Base-by-base conservation (phyloP, 768 basidiomycete species). In the Psilocybe sp. region DNA sequence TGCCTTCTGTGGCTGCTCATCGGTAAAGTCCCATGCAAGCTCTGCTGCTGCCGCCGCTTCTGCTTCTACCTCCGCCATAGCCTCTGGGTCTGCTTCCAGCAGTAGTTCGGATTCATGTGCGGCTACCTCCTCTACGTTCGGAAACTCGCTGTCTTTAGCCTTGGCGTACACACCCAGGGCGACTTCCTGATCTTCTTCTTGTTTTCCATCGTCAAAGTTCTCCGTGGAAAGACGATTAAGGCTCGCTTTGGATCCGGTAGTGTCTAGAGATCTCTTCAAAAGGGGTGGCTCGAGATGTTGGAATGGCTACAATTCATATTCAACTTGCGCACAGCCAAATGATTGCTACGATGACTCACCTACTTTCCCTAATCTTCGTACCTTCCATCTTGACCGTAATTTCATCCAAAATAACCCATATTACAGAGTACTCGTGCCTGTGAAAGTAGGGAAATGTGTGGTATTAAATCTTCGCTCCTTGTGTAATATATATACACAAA, bases 381-480 rank as follows among this genome's bases (percentile, higher is more conserved):
- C 28, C 37, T 2, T 40, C 41, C 12, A 60, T 19, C 5, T 49
- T 39, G 3, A 70, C 57, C 5, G 41, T 54, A 12, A 71, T 53
- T 45, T 69, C 64, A 40, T 68, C 68, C 51, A 71, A 48, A 9
- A 60, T 53, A 6, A 41, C 33, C 46, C 49, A 56, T 37, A 70
- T 56, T 1, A 58, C 50, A 1, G 56, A 50, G 47, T 67, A 71
- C 1, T 62, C 69, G 49, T 61, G n/a, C n/a, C n/a, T n/a, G n/a
- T n/a, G n/a, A n/a, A n/a, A n/a, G n/a, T n/a, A n/a, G n/a, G n/a
- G n/a, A n/a, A n/a, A n/a, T n/a, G n/a, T n/a, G n/a, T n/a, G n/a
- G n/a, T n/a, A n/a, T n/a, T n/a, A n/a, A n/a, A n/a, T n/a, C n/a
- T n/a, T n/a, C n/a, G n/a, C n/a, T n/a, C n/a, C n/a, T n/a, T n/a